Percentiles rank a stretch among this genome's conserved stretches.
These are phyloP conservation scores for Aspergillus sp. DNA, from an alignment of 2,329 filamentous ascomycete species.

Conservation along the genomic window DNA sequence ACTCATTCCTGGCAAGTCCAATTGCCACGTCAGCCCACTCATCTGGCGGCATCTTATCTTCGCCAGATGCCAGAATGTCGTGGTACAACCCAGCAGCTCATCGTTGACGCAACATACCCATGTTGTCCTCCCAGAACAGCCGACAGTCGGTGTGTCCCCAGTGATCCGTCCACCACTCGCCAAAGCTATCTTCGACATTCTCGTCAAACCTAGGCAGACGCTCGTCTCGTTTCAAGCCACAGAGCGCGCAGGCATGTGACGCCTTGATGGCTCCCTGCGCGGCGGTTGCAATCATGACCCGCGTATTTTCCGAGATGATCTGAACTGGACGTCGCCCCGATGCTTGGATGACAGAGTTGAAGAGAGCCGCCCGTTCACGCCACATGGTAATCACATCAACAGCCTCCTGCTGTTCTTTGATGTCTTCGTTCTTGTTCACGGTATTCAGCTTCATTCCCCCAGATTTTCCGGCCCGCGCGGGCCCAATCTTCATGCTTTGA, in stretches of 20 bases:
- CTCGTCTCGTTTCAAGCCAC: slow-evolving; percentile 85
- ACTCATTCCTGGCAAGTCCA: too few relatives aligned
- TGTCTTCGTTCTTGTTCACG: slow-evolving; percentile 78
- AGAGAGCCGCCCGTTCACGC: slow-evolving; percentile 71
- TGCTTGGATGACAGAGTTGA: slow-evolving; percentile 61
- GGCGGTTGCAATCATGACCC: slow-evolving; percentile 61
- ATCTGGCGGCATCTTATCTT: neutral
- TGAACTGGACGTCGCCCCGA: slow-evolving; percentile 54
- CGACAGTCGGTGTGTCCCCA: slow-evolving; percentile 79
- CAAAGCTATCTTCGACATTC: slow-evolving; percentile 83
- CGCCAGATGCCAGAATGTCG: neutral
- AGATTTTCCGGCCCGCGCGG: slow-evolving; percentile 67
- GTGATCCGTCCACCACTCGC: slow-evolving; percentile 93
- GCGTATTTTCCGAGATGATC: slow-evolving; percentile 68
- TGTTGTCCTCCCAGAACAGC: slow-evolving; percentile 82
- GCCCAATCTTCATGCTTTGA: slow-evolving; percentile 82
- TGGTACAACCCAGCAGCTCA: slow-evolving; percentile 34
- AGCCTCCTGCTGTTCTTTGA: slow-evolving; percentile 80
- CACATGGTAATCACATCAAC: slow-evolving; percentile 73
- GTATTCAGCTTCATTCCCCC: slow-evolving; percentile 90
- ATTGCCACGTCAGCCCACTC: neutral
- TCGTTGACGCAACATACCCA: slow-evolving; percentile 66
- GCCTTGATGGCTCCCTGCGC: slow-evolving; percentile 69
- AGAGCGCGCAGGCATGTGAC: slow-evolving; percentile 75
- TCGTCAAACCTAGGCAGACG: slow-evolving; percentile 73